Percentiles rank a stretch among this genome's conserved stretches.
Conservation (phyloP, 1,284 basidiomycete genomes). For the Rhizoctonia solani region DNA sequence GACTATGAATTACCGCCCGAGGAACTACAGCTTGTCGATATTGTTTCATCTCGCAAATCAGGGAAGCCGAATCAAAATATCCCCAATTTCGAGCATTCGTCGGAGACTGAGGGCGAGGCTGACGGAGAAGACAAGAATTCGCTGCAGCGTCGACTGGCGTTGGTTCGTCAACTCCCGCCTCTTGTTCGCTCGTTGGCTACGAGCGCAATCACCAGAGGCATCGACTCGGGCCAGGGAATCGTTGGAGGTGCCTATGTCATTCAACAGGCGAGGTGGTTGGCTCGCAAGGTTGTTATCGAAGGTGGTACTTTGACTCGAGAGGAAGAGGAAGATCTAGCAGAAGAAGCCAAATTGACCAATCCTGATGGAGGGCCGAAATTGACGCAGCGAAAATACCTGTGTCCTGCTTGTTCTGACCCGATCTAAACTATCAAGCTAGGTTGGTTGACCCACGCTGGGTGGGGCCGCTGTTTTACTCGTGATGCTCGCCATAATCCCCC, state of each 20-base stretch:
- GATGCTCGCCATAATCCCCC: too few relatives aligned
- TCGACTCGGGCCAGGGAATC: constrained; percentile 13
- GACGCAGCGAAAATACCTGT: neutral
- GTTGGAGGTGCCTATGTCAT: constrained; percentile 7
- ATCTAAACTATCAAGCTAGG: constrained; percentile 1
- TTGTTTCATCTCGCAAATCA: neutral
- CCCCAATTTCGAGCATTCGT: neutral
- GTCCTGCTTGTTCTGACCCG: constrained; percentile 15
- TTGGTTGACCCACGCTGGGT: too few relatives aligned
- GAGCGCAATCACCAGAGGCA: constrained; percentile 6
- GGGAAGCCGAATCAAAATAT: neutral
- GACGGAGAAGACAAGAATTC: neutral
- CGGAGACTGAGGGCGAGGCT: constrained; percentile 15
- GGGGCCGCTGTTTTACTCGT: too few relatives aligned
- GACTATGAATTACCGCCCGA: constrained; percentile 3
- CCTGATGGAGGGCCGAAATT: neutral
- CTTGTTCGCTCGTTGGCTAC: constrained; percentile 2
- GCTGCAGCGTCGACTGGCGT: neutral
- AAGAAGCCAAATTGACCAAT: neutral
- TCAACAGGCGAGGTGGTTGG: neutral
- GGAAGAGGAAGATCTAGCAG: neutral
- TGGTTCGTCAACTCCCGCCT: constrained; percentile 5
- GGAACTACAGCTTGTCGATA: constrained; percentile 11
- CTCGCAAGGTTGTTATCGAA: constrained; percentile 6
- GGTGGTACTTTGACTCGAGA: neutral